Evolutionary conservation across 2,329 filamentous ascomycete genomes (phyloP).

Genomic region (Diplodia sapinea): DNA sequence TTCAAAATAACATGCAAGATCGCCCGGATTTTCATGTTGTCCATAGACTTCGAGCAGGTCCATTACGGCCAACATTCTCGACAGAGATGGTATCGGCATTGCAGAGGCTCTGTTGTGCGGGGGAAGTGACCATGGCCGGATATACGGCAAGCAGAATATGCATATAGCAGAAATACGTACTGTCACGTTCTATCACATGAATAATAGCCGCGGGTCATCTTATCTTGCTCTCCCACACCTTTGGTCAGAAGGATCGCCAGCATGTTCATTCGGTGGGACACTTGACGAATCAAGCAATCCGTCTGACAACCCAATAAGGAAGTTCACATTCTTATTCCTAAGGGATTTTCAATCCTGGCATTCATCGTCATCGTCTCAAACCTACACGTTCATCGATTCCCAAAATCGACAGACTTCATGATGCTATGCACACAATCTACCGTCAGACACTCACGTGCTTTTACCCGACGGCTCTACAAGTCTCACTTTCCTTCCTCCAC

Average conservation of each 20-base stretch:
- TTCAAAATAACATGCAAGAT: too few species aligned
- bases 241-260: background rate
- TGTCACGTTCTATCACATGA: background rate
- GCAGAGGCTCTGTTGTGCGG: too few species aligned
- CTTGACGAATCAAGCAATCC: too few species aligned
- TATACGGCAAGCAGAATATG: background rate
- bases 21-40: too few species aligned
- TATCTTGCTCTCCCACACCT: background rate
- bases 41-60: too few species aligned
- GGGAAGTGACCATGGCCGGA: too few species aligned
- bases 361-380: background rate
- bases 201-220: background rate
- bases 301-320: background rate
- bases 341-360: background rate
- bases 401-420: background rate
- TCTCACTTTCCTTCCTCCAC: slow-evolving; percentile 41
- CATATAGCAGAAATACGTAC: background rate
- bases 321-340: background rate
- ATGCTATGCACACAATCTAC: background rate
- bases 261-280: background rate
- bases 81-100: too few species aligned
- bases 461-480: slow-evolving; percentile 36
- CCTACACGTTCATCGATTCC: background rate
- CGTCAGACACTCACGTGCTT: slow-evolving; percentile 9
- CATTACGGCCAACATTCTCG: too few species aligned